Evolutionary conservation across 2,329 filamentous ascomycete genomes (phyloP).

Genomic region (Sphaerulina musiva): DNA sequence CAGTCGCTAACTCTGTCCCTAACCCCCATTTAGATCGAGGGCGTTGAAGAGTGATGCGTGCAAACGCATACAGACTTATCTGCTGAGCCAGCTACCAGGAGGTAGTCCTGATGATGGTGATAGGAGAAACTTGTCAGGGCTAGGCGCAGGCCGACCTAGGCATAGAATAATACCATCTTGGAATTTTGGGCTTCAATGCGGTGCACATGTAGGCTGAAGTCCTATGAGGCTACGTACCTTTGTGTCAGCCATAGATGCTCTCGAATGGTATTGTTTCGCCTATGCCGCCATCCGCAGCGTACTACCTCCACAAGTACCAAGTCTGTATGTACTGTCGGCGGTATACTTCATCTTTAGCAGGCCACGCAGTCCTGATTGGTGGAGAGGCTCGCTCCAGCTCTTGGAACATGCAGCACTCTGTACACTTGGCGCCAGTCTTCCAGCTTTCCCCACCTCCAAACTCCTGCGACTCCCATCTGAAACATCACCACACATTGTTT

Average conservation of each 20-base stretch:
- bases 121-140: too few relatives aligned
- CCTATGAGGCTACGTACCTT: neutral
- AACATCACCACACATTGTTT: conserved; percentile 9
- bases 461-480: conserved; percentile 1
- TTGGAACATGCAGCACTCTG: conserved; percentile 1
- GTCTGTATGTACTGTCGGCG: neutral
- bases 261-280: conserved; percentile 3
- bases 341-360: neutral
- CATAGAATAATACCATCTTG: too few relatives aligned
- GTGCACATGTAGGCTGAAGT: neutral
- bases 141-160: too few relatives aligned
- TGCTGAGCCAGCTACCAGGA: too few relatives aligned
- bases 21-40: conserved; percentile 29
- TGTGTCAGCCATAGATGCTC: neutral
- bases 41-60: conserved; percentile 19
- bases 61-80: too few relatives aligned
- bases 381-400: neutral
- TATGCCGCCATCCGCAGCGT: neutral
- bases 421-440: neutral
- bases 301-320: neutral
- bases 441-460: neutral
- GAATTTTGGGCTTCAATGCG: neutral
- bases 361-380: neutral
- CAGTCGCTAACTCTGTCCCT: too few relatives aligned
- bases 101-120: too few relatives aligned